A percentile compares a stretch with the other conserved stretches of the same genome.
These are phyloP conservation scores for Diversispora epigaea DNA, from an alignment of 192 early-diverging fungal genomes.

Conservation along the genomic window DNA sequence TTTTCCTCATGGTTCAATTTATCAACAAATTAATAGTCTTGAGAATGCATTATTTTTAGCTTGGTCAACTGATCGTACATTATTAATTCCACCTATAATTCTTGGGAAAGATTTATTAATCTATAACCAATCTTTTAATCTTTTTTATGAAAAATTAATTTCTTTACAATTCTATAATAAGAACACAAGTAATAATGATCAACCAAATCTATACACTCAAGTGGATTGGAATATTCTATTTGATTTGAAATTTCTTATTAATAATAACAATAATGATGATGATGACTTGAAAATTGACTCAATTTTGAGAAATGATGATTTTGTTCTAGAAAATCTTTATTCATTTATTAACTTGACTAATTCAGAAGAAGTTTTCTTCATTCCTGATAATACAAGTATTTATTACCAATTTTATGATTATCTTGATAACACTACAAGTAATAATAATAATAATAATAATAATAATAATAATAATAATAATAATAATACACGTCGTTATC, in stretches of 20 bases:
- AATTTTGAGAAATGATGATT: neutral
- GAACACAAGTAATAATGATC: neutral
- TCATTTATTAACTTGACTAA: neutral
- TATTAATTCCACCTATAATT: constrained; percentile 45
- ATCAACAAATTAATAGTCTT: constrained; percentile 47
- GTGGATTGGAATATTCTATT: neutral
- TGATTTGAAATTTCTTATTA: neutral
- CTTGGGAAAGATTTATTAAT: constrained; percentile 22
- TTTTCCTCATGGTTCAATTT: constrained; percentile 49
- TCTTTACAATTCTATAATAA: neutral
- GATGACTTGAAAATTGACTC: neutral
- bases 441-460: neutral
- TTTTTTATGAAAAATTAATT: neutral
- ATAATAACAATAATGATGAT: neutral
- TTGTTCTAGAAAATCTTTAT: neutral
- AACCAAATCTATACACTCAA: neutral
- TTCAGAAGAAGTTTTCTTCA: neutral
- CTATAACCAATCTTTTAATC: neutral
- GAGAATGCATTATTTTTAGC: constrained; percentile 46
- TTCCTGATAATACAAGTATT: neutral
- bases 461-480: too few relatives aligned
- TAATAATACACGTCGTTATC: neutral
- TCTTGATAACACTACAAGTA: neutral
- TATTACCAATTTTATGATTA: constrained; percentile 8
- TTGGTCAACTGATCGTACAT: constrained; percentile 42